A percentile compares a stretch with the other conserved stretches of the same genome.
phyloP scores from a whole-genome alignment of 225 moss, liverwort and hornwort genomes.

The Bryum argenteum region DNA sequence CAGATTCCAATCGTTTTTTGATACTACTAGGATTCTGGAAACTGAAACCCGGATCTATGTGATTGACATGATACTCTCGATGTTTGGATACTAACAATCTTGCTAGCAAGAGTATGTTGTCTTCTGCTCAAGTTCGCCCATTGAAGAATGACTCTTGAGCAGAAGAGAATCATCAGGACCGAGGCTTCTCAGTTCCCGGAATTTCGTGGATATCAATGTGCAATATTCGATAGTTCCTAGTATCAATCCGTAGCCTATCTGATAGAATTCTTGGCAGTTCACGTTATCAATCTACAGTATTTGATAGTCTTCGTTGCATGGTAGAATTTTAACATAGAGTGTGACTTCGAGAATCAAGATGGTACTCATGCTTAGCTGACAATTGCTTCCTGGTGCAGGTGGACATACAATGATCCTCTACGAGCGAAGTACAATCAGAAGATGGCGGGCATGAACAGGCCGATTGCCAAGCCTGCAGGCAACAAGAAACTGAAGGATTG shows the following conservation, averaged over 20 bases:
- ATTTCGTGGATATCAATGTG: no score
- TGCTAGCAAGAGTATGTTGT: no score
- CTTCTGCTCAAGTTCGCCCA: no score
- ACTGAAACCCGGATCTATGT: not conserved
- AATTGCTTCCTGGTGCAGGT: slow-evolving; percentile 53
- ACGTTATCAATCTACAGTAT: no score
- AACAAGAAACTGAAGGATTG: slow-evolving; percentile 95
- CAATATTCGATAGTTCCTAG: no score
- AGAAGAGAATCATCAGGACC: no score
- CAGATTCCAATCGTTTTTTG: not conserved
- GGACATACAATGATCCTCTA: slow-evolving; percentile 93
- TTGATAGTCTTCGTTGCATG: not conserved
- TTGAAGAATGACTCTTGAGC: no score
- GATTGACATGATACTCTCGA: not conserved
- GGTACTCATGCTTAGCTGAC: not conserved
- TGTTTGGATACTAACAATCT: no score
- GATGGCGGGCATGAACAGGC: slow-evolving; percentile 95
- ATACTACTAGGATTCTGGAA: not conserved
- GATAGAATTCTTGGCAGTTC: no score
- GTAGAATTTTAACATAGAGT: not conserved
- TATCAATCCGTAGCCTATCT: no score
- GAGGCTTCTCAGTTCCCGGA: no score
- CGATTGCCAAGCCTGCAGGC: slow-evolving; percentile 80
- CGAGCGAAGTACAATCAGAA: slow-evolving; percentile 91
- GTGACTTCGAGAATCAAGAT: slow-evolving; percentile 1